Evolutionary conservation across 345 rosid genomes (phyloP), one percentile per base, ranked within the genome.

Genomic region (Brassica nigra): DNA sequence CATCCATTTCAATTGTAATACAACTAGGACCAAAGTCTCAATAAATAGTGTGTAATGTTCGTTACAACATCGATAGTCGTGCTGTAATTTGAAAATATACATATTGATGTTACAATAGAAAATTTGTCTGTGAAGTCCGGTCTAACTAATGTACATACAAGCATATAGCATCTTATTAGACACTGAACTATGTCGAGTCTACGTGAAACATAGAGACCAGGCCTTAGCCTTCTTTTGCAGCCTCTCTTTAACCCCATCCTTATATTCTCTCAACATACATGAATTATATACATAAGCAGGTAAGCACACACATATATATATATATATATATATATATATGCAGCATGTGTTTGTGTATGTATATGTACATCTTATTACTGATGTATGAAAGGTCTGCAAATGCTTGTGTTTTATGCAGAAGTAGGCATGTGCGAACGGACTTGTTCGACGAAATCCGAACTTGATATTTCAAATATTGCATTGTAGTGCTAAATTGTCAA

Each of bases 161-260:
- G 71, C 70, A 76, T 70, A 63, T 76, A 76, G 76, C 64, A 81
- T 76, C 80, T 81, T 65, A 66, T 61, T 16, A 54, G 76, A 37
- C 80, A 81, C 77, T 81, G 83, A 70, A 66, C 74, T 76, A 81
- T 71, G 83, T 76, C 77, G 76, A 80, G 68, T 70, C 80, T 70
- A 70, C 76, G 73, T 70, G 83, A 70, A 80, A 75, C 83, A 80
- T 54, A 75, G 76, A 75, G 72, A 75, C n/a, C 76, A 80, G 76
- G 34, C 55, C 71, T 76, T 64, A 68, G 76, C 73, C 42, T 42
- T 76, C 75, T 23, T 42, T 75, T 75, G 76, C 76, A 63, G 75
- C 64, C 80, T 75, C 73, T 75, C 73, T 15, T 67, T 67, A 31
- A 23, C 69, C 44, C 42, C 64, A 71, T 71, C 61, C 47, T 37